Base-by-base conservation (phyloP, 495 filamentous ascomycete species). In the Apiosordaria backusii region DNA sequence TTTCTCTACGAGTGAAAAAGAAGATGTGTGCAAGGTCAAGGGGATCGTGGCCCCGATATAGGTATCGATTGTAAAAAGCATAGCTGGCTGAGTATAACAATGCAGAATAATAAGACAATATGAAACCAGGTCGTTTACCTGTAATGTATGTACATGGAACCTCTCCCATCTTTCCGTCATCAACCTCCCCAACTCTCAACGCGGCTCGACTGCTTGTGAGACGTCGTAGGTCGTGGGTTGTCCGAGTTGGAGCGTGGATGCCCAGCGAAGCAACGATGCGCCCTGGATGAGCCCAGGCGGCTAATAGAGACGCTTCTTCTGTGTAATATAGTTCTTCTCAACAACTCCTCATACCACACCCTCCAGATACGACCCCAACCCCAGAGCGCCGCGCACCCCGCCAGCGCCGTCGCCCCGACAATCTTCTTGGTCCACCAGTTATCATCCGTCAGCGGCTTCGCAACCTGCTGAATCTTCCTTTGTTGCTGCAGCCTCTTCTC, bases 371-470 rank as follows among this genome's bases (percentile, higher is more conserved):
- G 88, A 88, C 23, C 86, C 87, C 29, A 87, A 74, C 23, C 84
- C 90, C 90, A 93, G 19, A 89, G 74, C n/a, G 85, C 81, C 16
- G 85, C 84, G 68, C 88, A 92, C 19, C 84, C 88, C 24, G 85
- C 85, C 24, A 93, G 75, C 9, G 88, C 84, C 40, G 85, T 85
- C 18, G 84, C 81, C 4, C 90, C 90, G 21, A 87, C 77, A 7
- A 88, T 68, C 69, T 90, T 89, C 77, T 90, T 93, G 22, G 83
- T 80, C 86, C 88, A 92, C 77, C 84, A 87, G 61, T 81, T 81
- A 35, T 90, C 86, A 61, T 88, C 85, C 21, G 84, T 83, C 70
- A 91, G 81, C 25, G 86, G 87, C 61, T 87, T 89, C 4, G 89
- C 85, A 27, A 75, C 71, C 65, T 79, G 81, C 35, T 18, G 35